phyloP scores from a whole-genome alignment of 208 protist species.

The Jaenimonas drosophilae region DNA sequence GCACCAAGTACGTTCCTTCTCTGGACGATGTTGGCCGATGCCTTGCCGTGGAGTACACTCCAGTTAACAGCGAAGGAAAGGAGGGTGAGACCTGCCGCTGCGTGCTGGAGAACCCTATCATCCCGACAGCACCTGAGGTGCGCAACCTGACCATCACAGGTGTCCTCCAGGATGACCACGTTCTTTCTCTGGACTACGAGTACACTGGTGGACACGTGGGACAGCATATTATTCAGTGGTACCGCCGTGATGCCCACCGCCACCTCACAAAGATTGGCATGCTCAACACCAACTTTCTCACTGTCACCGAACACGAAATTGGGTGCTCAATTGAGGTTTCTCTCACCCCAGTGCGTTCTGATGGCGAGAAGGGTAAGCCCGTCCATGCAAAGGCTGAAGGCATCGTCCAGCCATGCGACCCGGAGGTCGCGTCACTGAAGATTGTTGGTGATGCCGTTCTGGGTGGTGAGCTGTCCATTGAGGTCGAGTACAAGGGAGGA shows the following conservation, averaged over 20 bases:
- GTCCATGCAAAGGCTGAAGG: constrained; percentile 34
- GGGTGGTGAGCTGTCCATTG: constrained; percentile 45
- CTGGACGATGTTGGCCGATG: constrained; percentile 80
- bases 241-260: constrained; percentile 58
- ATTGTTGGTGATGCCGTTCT: constrained; percentile 52
- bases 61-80: constrained; percentile 68
- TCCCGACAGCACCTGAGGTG: constrained; percentile 48
- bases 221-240: constrained; percentile 83
- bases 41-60: constrained; percentile 88
- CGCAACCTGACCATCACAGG: constrained; percentile 59
- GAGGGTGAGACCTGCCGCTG: constrained; percentile 87
- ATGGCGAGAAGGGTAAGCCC: constrained; percentile 58
- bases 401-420: constrained; percentile 35
- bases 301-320: constrained; percentile 64
- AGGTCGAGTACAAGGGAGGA: constrained; percentile 72
- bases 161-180: constrained; percentile 52
- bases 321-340: constrained; percentile 80
- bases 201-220: constrained; percentile 81
- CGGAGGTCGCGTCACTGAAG: constrained; percentile 51
- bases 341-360: constrained; percentile 74
- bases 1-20: constrained; percentile 63
- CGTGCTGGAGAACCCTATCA: constrained; percentile 82
- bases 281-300: constrained; percentile 55
- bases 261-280: constrained; percentile 34
- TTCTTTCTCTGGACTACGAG: constrained; percentile 65